These are phyloP conservation scores for Aspergillus luchuensis DNA, from an alignment of 2,329 filamentous ascomycete species.

Conservation along the genomic window DNA sequence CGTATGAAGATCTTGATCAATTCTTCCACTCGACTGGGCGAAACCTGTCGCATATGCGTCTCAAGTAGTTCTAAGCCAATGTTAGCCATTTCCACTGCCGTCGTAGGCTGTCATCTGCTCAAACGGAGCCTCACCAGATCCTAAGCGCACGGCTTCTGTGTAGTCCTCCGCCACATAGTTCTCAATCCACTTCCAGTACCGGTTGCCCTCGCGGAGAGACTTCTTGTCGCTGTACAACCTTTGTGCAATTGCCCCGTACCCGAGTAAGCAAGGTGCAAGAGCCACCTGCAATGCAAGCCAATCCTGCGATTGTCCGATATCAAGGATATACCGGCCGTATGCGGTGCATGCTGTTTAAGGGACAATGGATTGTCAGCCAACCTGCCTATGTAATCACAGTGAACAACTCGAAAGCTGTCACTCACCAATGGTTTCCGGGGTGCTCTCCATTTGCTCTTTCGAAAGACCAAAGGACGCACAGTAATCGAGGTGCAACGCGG, in stretches of 20 bases:
- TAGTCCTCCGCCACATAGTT: constrained; percentile 87
- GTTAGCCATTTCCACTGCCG: constrained; percentile 8
- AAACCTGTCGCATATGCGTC: constrained; percentile 70
- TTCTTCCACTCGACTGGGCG: constrained; percentile 75
- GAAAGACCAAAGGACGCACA: constrained; percentile 79
- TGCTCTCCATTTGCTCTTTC: constrained; percentile 68
- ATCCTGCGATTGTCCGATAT: constrained; percentile 83
- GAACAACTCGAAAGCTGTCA: not conserved
- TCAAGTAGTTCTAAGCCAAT: constrained; percentile 67
- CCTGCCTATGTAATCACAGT: not conserved
- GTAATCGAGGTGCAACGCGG: constrained; percentile 77
- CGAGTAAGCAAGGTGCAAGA: constrained; percentile 84
- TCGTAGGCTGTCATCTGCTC: not conserved
- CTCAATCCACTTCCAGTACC: constrained; percentile 88
- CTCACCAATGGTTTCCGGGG: constrained; percentile 72
- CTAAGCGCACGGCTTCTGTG: constrained; percentile 67
- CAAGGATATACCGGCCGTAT: constrained; percentile 83
- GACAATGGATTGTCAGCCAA: constrained; percentile 9
- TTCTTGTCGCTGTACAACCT: constrained; percentile 65
- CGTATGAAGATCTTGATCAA: constrained; percentile 82
- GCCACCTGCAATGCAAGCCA: constrained; percentile 85
- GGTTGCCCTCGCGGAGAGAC: constrained; percentile 66
- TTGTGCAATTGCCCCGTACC: constrained; percentile 77
- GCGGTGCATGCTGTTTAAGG: constrained; percentile 71
- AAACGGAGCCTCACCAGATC: constrained; percentile 59